Base-by-base conservation (phyloP, 768 basidiomycete genomes). In the Russula brevipes region DNA sequence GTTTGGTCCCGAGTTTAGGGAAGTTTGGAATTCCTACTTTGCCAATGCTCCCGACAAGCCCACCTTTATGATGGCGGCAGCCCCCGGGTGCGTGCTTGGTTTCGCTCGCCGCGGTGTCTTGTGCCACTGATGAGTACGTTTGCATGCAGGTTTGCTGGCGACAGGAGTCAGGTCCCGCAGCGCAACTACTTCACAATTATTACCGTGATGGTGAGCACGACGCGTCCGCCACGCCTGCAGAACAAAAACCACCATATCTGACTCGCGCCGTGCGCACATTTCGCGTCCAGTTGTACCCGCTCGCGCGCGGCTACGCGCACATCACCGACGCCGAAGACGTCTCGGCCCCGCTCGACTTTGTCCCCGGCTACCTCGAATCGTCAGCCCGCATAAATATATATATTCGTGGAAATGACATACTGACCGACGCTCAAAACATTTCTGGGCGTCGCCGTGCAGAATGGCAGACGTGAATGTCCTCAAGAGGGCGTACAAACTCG, bases 401-500 rank as follows among this genome's bases (percentile, higher is more conserved):
- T 24, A 24, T 24, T 24, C 24, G 1, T 24, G 24, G 24, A 1
- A 24, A 24, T 24, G 24, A 24, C 24, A 24, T 24, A 24, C 24
- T 24, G 24, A 24, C 24, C 1, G 24, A 24, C 24, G 24, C 24
- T 1, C 24, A 24, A 24, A 24, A 24, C 24, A 24, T 24, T 24
- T 24, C 24, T 24, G 24, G 24, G 24, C 24, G 24, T 1, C 24
- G 24, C n/a, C 16, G 24, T 2, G 19, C 50, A 75, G 73, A n/a
- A 63, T 67, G 49, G 72, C 66, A 16, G 74, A 75, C 44, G 57
- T 87, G 6, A 76, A 70, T 0, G 72, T 78, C 24, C 65, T 85
- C 50, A 74, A 74, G 57, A 82, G 82, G 77, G 75, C 69, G 0
- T 87, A 86, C 71, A 88, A 87, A 66, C 78, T 77, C 57, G 58